phyloP scores from a whole-genome alignment of 176 grass and related monocot genomes.

The Chloris gayana region DNA sequence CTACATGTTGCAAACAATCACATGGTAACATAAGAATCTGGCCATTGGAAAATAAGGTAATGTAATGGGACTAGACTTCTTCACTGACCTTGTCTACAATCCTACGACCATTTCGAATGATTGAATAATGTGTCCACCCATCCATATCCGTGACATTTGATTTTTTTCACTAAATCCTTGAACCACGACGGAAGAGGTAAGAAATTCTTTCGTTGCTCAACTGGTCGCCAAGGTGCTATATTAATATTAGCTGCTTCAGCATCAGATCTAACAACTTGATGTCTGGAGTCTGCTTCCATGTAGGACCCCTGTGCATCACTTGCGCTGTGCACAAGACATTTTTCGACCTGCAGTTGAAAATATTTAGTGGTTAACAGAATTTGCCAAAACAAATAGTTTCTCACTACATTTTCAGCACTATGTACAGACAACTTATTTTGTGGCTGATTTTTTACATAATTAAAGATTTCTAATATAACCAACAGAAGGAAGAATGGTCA shows the following conservation, averaged over 20 bases:
- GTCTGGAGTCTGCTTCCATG: neutral
- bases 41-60: neutral
- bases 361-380: too few relatives aligned
- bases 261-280: neutral
- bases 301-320: neutral
- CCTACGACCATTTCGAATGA: neutral
- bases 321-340: neutral
- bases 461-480: too few relatives aligned
- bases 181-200: neutral
- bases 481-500: too few relatives aligned
- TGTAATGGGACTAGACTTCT: neutral
- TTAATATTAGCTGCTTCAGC: neutral
- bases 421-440: too few relatives aligned
- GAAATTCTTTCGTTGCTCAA: neutral
- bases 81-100: neutral
- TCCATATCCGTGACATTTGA: neutral
- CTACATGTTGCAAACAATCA: neutral
- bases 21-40: neutral
- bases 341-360: neutral
- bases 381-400: too few relatives aligned
- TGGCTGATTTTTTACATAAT: too few relatives aligned
- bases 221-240: neutral
- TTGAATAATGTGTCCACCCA: neutral
- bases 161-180: neutral
- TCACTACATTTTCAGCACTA: too few relatives aligned